A percentile compares a stretch with the other conserved stretches of the same genome.
phyloP scores from a whole-genome alignment of 2,329 filamentous ascomycete genomes.

The Ophiosphaerella korrae region DNA sequence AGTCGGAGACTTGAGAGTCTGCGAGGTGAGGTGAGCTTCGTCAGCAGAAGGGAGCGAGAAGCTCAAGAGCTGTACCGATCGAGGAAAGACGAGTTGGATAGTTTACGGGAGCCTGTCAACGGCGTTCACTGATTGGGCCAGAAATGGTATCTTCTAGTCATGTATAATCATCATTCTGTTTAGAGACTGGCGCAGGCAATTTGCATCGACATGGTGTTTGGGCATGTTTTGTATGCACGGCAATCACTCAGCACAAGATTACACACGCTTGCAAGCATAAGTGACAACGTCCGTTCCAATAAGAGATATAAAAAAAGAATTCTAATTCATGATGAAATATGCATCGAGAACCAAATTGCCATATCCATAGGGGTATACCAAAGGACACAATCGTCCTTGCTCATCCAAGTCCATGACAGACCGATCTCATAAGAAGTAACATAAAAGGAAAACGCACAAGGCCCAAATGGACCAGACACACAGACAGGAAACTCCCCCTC shows the following conservation, averaged over 20 bases:
- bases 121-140: slow-evolving; percentile 38
- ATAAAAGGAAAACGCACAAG: too few species aligned
- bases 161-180: background rate
- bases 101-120: slow-evolving; percentile 53
- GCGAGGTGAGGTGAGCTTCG: slow-evolving; percentile 80
- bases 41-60: slow-evolving; percentile 83
- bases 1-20: slow-evolving; percentile 72
- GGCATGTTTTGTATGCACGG: background rate
- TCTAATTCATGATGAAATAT: too few species aligned
- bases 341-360: too few species aligned
- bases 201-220: slow-evolving; percentile 15
- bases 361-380: slow-evolving; percentile 3
- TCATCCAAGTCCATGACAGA: too few species aligned
- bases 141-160: background rate
- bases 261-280: background rate
- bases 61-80: slow-evolving; percentile 84
- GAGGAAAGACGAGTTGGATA: slow-evolving; percentile 77
- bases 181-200: background rate
- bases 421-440: too few species aligned
- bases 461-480: too few species aligned
- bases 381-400: background rate
- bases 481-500: too few species aligned
- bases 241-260: slow-evolving; percentile 3
- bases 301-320: background rate
- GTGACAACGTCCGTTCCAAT: background rate